Evolutionary conservation across 2,329 filamentous ascomycete genomes (phyloP).

Genomic region (Fusarium pseudonygamai): DNA sequence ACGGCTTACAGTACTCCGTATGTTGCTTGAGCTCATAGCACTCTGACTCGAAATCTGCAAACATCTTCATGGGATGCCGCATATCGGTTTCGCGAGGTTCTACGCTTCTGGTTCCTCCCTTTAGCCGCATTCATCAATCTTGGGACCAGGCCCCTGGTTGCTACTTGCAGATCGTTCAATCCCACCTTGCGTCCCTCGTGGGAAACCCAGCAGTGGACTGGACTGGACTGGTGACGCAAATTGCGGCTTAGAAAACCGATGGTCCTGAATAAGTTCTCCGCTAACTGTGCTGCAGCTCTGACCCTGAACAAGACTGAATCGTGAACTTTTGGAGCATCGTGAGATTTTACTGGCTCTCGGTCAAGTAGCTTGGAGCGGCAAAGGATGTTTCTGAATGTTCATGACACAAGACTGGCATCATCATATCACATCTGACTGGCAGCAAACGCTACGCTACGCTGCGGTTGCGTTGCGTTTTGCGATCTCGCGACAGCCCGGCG

Average conservation of each 20-base stretch:
- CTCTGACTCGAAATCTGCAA: conserved; percentile 1
- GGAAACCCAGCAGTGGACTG: conserved; percentile 27
- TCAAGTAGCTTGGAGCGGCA: conserved; percentile 19
- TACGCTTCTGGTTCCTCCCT: conserved; percentile 27
- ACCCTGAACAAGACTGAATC: conserved; percentile 6
- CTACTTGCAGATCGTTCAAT: conserved; percentile 43
- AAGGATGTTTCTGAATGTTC: conserved; percentile 10
- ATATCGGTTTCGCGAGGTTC: conserved; percentile 7
- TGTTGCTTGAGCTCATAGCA: not conserved
- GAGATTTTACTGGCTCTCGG: conserved; percentile 16
- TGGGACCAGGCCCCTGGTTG: conserved; percentile 38
- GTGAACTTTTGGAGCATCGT: conserved; percentile 2
- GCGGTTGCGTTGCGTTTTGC: conserved; percentile 11
- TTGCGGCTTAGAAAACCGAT: conserved; percentile 20
- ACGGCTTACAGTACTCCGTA: not conserved
- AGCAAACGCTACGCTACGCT: conserved; percentile 20
- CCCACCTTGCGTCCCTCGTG: conserved; percentile 36
- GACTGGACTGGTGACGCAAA: conserved; percentile 39
- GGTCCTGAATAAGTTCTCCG: not conserved
- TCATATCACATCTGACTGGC: conserved; percentile 33
- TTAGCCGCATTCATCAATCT: conserved; percentile 36
- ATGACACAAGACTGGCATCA: conserved; percentile 46
- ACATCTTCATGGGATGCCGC: not conserved
- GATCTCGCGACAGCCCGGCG: conserved; percentile 31
- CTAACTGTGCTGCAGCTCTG: conserved; percentile 15